Base-by-base conservation (phyloP, 108 stramenopile genomes). In the Skeletonema tropicum region DNA sequence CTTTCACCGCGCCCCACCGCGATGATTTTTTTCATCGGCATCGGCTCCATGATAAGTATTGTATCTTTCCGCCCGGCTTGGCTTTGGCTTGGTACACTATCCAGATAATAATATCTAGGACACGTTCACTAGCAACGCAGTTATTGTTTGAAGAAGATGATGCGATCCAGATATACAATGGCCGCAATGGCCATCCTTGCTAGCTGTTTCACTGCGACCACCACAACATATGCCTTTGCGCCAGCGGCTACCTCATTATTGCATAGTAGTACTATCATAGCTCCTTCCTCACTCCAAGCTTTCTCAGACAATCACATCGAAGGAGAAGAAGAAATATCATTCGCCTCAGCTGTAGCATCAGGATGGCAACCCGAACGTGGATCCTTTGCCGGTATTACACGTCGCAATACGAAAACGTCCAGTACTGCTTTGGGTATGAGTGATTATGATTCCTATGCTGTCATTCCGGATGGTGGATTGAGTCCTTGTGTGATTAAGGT, bases 401-500 rank as follows among this genome's bases (percentile, higher is more conserved):
- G 64, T 35, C 71, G 71, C 64, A 30, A 31, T 64, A 38, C 49
- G n/a, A 39, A 25, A 19, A n/a, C 30, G 23, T 55, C 52, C 0
- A 49, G 12, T 49, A 62, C 61, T 23, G 46, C 46, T 5, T 23
- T 62, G 17, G 45, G 45, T 19, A 62, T 62, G 61, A 19, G 17
- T 21, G 61, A 62, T 35, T 25, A 60, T 42, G 61, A 62, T 49
- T 5, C 61, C 39, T 55, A 55, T 55, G 71, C 84, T 2, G 63
- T 90, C 48, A 86, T 87, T 73, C 89, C 89, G 23, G 89, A 90
- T 70, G 89, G 89, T 13, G 89, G 89, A 38, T 66, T 90, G n/a
- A 85, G 83, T 73, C 90, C 90, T 3, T 90, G 90, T 75, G 79
- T 85, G 39, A 90, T 90, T 77, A 86, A 85, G 74, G 92, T 90